Base-by-base conservation (phyloP, 2,329 filamentous ascomycete genomes). In the Sporothrix mexicana region DNA sequence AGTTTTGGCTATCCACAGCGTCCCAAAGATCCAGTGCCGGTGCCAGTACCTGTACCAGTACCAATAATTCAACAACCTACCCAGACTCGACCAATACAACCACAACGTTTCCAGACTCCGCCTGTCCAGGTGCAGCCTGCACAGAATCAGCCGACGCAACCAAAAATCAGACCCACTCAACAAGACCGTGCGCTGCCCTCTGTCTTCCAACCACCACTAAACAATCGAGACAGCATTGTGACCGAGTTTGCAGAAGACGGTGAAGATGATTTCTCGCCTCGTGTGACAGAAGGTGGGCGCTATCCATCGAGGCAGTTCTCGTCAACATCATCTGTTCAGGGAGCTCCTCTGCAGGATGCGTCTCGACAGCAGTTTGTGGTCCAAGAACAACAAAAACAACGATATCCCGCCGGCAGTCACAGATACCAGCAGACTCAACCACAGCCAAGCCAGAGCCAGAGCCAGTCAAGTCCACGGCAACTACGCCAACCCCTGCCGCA, bases 161-260 rank as follows among this genome's bases (percentile, higher is more conserved):
- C 12, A 13, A 15, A 49, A 36, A 36, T 36, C 30, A 36, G 30
- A 7, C 5, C 30, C 7, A 7, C 7, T 7, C 30, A 7, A 7
- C 30, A 4, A 4, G 30, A 36, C 5, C 4, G 23, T 23, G 13
- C 30, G 15, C 15, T 30, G 15, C 15, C 70, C 12, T 3, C 20
- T 3, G 47, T 59, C 12, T 68, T 57, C n/a, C 70, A 68, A 15
- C 51, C 30, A 5, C 45, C 61, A 8, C 64, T 73, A 47, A 55
- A 51, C 62, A 75, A 75, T 51, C 77, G 79, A 25, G 82, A 85
- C 72, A 84, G 86, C 78, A 81, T 84, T 72, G 80, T 87, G 74
- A 85, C 86, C 9, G 83, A 88, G 79, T 85, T 88, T 73, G 86
- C 88, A 74, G 84, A 88, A 79, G 84, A 87, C 76, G 80, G 85